These are phyloP conservation scores for Euphorbia lathyris DNA, from an alignment of 345 rosid species.

Conservation along the genomic window DNA sequence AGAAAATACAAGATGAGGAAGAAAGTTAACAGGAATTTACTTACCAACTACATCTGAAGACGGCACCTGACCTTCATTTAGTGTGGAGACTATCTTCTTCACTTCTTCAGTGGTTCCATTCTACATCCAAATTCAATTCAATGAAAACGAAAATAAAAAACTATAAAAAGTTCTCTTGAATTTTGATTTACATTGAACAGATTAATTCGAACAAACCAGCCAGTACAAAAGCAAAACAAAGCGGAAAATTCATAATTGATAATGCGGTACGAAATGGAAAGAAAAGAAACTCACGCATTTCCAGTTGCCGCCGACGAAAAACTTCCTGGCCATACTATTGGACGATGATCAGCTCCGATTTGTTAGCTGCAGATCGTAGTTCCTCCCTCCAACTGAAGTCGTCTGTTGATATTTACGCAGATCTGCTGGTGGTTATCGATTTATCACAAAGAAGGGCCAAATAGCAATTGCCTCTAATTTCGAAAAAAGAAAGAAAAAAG, in stretches of 20 bases:
- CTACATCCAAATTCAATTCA: constrained; percentile 33
- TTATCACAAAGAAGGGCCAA: not conserved
- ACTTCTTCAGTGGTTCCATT: constrained; percentile 88
- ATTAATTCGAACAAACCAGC: not conserved
- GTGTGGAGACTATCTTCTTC: constrained; percentile 73
- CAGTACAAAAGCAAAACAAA: not conserved
- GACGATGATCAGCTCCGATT: constrained; percentile 22
- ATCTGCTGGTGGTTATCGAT: not conserved
- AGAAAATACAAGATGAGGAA: not conserved
- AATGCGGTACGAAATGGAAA: not conserved
- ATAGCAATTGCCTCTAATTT: constrained; percentile 4
- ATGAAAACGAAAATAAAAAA: not conserved
- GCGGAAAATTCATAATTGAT: not conserved
- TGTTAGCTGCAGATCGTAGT: not conserved
- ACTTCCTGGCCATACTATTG: constrained; percentile 61
- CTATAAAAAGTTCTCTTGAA: too few species aligned
- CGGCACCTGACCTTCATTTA: constrained; percentile 72
- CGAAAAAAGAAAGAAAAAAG: constrained; percentile 6
- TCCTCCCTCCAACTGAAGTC: not conserved
- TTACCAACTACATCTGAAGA: constrained; percentile 73
- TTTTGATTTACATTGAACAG: not conserved
- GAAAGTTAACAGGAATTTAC: constrained; percentile 11
- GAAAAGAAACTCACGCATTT: constrained; percentile 66
- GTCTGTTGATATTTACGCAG: not conserved
- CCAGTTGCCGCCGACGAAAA: constrained; percentile 98